These are phyloP conservation scores for Carpinus fangiana DNA, from an alignment of 306 rosid species.

Conservation along the genomic window DNA sequence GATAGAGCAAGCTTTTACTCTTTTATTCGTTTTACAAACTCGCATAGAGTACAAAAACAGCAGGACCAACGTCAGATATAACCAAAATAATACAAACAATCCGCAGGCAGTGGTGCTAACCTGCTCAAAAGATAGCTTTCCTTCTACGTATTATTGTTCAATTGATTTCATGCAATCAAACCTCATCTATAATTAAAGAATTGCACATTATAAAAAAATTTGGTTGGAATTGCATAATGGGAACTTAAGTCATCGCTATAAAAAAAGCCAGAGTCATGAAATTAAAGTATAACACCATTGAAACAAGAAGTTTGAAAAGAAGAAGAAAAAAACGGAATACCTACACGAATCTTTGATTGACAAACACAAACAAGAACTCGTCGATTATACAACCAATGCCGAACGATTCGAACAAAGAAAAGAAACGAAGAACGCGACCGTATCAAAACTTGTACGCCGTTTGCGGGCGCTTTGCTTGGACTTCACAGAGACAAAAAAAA, in stretches of 20 bases:
- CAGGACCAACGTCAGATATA: no score
- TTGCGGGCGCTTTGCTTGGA: constrained; percentile 49
- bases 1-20: no score
- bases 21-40: no score
- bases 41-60: no score
- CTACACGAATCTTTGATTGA: constrained; percentile 23
- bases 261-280: neutral
- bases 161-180: neutral
- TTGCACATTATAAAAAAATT: neutral
- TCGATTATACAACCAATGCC: neutral
- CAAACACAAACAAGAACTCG: constrained; percentile 25
- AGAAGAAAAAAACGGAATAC: constrained; percentile 23
- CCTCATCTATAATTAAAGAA: neutral
- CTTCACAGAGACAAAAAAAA: constrained; percentile 32
- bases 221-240: neutral
- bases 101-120: neutral
- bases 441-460: constrained; percentile 42
- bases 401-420: neutral
- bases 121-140: neutral
- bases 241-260: neutral
- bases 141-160: neutral
- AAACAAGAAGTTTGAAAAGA: neutral
- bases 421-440: constrained; percentile 7
- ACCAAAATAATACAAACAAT: no score
- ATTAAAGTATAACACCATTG: neutral